phyloP scores from a whole-genome alignment of 768 basidiomycete species.

The Mycena floridula region DNA sequence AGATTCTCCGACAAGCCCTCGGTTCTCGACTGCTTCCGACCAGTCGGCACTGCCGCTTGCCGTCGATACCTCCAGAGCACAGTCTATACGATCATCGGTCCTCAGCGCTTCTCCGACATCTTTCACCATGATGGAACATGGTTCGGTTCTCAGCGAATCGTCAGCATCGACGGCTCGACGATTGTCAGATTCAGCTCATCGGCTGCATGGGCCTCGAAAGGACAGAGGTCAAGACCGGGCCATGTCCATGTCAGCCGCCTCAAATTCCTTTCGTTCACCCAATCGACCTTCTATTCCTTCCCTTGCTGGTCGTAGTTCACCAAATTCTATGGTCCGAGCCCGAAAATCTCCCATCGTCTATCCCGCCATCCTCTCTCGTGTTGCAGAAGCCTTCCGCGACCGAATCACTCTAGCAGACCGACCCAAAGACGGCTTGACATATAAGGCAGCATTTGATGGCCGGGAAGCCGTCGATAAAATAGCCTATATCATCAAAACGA shows the following conservation, averaged over 20 bases:
- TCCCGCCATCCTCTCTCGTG: conserved; percentile 92
- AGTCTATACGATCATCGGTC: conserved; percentile 36
- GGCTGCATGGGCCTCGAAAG: conserved; percentile 43
- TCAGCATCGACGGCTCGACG: conserved; percentile 40
- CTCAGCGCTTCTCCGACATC: conserved; percentile 38
- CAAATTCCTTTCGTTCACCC: conserved; percentile 42
- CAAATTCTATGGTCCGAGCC: conserved; percentile 28
- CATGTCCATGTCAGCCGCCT: conserved; percentile 70
- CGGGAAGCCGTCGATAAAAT: conserved; percentile 97
- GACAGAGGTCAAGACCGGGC: conserved; percentile 69
- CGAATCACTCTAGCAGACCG: conserved; percentile 74
- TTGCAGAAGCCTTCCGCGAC: conserved; percentile 88
- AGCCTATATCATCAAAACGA: conserved; percentile 96
- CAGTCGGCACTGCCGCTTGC: conserved; percentile 41
- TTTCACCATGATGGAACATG: conserved; percentile 27
- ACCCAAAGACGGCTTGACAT: conserved; percentile 91
- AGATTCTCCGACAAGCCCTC: conserved; percentile 16
- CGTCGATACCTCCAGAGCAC: conserved; percentile 46
- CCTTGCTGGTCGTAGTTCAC: conserved; percentile 19
- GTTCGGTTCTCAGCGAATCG: conserved; percentile 17
- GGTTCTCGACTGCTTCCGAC: conserved; percentile 33
- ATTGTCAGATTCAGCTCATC: conserved; percentile 67
- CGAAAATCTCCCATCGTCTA: conserved; percentile 77
- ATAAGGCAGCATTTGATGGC: conserved; percentile 95
- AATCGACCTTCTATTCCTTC: conserved; percentile 27